Evolutionary conservation across 306 rosid species (phyloP).

Genomic region (Glycine tomentella): DNA sequence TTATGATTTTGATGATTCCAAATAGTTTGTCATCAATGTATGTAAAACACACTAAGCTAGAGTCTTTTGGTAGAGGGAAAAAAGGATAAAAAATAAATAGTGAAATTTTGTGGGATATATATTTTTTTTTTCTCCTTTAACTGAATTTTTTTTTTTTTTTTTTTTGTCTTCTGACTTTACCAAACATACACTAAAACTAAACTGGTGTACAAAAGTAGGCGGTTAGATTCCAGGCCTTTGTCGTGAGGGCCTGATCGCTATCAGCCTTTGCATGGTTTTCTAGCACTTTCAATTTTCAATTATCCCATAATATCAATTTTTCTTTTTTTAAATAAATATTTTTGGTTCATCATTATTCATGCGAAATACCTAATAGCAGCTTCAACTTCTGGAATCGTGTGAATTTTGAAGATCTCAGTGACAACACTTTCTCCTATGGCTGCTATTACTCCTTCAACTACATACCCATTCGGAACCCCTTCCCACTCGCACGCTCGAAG

Average conservation of each 20-base stretch:
- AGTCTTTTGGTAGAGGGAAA: too few species aligned
- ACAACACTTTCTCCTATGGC: slow-evolving; percentile 56
- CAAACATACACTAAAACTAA: too few species aligned
- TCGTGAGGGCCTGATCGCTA: not conserved
- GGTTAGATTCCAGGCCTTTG: not conserved
- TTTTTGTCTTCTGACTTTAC: too few species aligned
- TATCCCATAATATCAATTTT: not conserved
- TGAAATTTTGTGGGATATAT: too few species aligned
- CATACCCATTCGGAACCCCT: slow-evolving; percentile 56
- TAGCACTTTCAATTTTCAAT: slow-evolving; percentile 13
- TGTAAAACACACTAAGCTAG: too few species aligned
- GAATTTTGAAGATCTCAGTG: slow-evolving; percentile 25
- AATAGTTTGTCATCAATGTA: too few species aligned
- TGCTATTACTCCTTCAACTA: slow-evolving; percentile 53
- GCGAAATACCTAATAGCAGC: not conserved
- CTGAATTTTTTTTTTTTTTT: too few species aligned
- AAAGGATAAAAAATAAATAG: too few species aligned
- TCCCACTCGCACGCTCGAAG: slow-evolving; percentile 50
- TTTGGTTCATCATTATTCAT: not conserved
- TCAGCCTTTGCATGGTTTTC: slow-evolving; percentile 1
- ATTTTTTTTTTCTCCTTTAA: too few species aligned
- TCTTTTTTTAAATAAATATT: not conserved
- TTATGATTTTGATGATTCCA: too few species aligned
- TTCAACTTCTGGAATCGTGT: not conserved
- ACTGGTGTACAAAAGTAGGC: not conserved